Evolutionary conservation across 2,329 filamentous ascomycete species (phyloP).

Genomic region (Diaporthe citriasiana): DNA sequence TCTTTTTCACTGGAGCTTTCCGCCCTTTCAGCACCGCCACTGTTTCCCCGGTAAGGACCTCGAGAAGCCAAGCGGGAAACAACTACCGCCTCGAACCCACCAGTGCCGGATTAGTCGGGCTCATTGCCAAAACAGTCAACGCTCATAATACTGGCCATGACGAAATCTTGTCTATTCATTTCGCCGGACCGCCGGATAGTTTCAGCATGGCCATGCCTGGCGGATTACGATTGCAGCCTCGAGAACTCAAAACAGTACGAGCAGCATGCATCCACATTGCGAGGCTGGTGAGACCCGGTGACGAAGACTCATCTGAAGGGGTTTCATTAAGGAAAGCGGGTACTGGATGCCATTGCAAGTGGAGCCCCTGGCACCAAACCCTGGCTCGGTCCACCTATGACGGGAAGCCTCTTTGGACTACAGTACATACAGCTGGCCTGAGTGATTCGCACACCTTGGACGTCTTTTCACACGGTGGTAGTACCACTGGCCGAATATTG

Average conservation of each 20-base stretch:
- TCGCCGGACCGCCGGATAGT: constrained; percentile 28
- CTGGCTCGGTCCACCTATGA: constrained; percentile 36
- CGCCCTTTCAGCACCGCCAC: background rate
- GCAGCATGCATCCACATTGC: constrained; percentile 11
- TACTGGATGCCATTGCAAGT: constrained; percentile 39
- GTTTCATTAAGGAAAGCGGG: constrained; percentile 39
- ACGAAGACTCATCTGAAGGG: constrained; percentile 33
- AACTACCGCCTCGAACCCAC: constrained; percentile 14
- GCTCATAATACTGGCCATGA: background rate
- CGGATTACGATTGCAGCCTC: constrained; percentile 32
- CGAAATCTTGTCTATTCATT: constrained; percentile 19
- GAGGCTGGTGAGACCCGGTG: constrained; percentile 25
- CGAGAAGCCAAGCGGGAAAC: background rate
- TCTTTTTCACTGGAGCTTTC: background rate
- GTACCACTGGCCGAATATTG: constrained; percentile 40
- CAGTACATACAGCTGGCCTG: constrained; percentile 32
- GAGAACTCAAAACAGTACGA: constrained; percentile 28
- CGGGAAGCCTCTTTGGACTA: constrained; percentile 38
- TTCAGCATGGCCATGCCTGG: constrained; percentile 37
- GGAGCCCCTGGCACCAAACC: constrained; percentile 36
- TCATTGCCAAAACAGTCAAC: constrained; percentile 27
- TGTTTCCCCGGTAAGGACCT: background rate
- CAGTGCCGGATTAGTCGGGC: constrained; percentile 18
- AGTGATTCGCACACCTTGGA: constrained; percentile 41
- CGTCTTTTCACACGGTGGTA: constrained; percentile 39